Base-by-base conservation (phyloP, 2,329 filamentous ascomycete species). In the Cadophora malorum region DNA sequence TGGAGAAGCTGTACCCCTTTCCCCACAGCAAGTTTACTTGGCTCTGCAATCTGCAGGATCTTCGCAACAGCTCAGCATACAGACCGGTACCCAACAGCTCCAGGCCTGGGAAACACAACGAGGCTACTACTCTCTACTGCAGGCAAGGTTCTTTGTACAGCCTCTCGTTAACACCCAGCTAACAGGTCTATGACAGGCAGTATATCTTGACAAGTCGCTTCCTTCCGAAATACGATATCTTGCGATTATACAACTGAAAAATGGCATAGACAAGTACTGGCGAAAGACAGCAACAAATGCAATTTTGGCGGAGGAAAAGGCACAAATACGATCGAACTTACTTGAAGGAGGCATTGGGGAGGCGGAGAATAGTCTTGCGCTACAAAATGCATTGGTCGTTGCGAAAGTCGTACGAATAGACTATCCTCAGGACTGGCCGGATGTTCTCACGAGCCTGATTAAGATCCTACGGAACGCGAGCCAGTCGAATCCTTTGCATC, bases 241-340 rank as follows among this genome's bases (percentile, higher is more conserved):
- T 12, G 92, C 95, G 65, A 88, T 98, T 67, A 97, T 98, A 73
- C 92, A 97, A 78, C 85, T 99, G 64, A 98, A 98, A 79, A 97
- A 98, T 79, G 96, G 94, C 65, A 94, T 98, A 79, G 95, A 98
- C 78, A 94, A 91, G 78, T 93, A 94, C 79, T 99, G 96, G 96
- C 87, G 96, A 77, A 93, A 85, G 77, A 81, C 41, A 73, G 80
- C 67, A 62, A 78, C 33, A 77, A 92, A 91, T 41, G 88, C 92
- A 61, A 86, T 91, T 66, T 88, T 90, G 77, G 86, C 87, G 33
- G 86, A 91, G 23, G 92, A 97, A 77, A 97, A 96, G 79, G 82
- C 85, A 10, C 78, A 86, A 47, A 96, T 99, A 64, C 89, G 95
- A 61, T 86, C 87, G 4, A 87, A 90, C 28, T 83, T 97, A 25